Conservation (phyloP, 2,329 filamentous ascomycete species). For the Chaetomium strumarium region DNA sequence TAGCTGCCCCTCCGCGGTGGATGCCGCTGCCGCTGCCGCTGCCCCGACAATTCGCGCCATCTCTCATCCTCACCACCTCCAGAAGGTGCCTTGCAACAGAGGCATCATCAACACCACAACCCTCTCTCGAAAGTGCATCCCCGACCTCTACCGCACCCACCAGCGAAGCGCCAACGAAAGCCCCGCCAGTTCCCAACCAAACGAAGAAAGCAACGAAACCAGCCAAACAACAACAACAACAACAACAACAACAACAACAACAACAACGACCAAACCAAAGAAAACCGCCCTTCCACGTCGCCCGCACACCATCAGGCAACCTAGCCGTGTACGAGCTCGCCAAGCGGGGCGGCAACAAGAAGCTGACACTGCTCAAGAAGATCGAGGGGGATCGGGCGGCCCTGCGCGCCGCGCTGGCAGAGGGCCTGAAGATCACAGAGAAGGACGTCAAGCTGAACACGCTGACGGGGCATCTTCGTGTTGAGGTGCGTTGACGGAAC, state of each 20-base stretch:
- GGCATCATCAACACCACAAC: not conserved
- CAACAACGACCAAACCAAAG: not conserved
- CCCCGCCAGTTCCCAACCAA: not conserved
- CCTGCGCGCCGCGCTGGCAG: conserved; percentile 58
- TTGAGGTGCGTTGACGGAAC: conserved; percentile 55
- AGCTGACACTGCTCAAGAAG: conserved; percentile 70
- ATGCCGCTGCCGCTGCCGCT: not conserved
- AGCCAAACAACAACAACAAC: not conserved
- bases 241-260: not conserved
- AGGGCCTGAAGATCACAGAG: conserved; percentile 50
- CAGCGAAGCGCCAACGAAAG: not conserved
- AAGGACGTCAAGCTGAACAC: conserved; percentile 49
- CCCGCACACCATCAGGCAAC: conserved; percentile 63
- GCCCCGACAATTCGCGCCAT: not conserved
- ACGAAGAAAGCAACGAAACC: not conserved
- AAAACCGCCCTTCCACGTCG: conserved; percentile 54
- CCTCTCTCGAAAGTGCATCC: no score
- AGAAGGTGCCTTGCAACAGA: conserved; percentile 9
- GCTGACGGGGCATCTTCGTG: conserved; percentile 65
- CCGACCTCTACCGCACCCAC: not conserved
- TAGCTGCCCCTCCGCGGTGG: conserved; percentile 6
- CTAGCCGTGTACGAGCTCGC: conserved; percentile 70
- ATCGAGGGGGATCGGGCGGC: conserved; percentile 65
- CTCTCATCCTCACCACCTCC: not conserved
- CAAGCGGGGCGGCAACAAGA: conserved; percentile 71